Evolutionary conservation across 352 stramenopile genomes (phyloP).

Genomic region (Thraustotheca clavata): DNA sequence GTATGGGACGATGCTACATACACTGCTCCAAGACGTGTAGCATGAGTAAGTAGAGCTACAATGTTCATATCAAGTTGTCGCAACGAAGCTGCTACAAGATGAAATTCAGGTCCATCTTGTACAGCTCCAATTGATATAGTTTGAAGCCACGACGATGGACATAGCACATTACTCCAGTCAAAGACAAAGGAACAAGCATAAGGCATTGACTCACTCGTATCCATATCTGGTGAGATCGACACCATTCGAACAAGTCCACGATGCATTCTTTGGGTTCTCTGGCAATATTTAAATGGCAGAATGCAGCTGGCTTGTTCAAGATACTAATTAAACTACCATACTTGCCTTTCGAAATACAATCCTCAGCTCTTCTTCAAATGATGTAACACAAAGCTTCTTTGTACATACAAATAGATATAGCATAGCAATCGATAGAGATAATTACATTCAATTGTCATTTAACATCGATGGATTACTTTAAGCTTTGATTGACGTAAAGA

Average conservation of each 20-base stretch:
- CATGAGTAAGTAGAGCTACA: background rate
- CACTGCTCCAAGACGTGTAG: background rate
- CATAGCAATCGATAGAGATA: too few species aligned
- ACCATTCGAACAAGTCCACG: background rate
- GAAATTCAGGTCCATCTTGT: background rate
- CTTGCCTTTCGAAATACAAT: too few species aligned
- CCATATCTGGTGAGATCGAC: conserved; percentile 6
- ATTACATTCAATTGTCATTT: too few species aligned
- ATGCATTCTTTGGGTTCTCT: too few species aligned
- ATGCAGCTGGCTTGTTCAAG: too few species aligned
- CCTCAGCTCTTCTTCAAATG: too few species aligned
- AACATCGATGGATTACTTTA: too few species aligned
- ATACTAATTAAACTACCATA: too few species aligned
- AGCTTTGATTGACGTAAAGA: too few species aligned
- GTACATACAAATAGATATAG: too few species aligned
- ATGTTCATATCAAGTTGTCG: background rate
- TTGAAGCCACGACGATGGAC: conserved; percentile 12
- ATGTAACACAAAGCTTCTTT: too few species aligned
- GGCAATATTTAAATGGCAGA: too few species aligned
- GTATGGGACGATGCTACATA: background rate
- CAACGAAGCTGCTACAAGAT: background rate
- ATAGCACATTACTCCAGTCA: conserved; percentile 15
- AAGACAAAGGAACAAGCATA: conserved; percentile 9
- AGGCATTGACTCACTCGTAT: conserved; percentile 4
- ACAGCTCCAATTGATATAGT: background rate